These are phyloP conservation scores for Kazachstania psychrophila DNA, from an alignment of 805 yeast species.

Conservation along the genomic window DNA sequence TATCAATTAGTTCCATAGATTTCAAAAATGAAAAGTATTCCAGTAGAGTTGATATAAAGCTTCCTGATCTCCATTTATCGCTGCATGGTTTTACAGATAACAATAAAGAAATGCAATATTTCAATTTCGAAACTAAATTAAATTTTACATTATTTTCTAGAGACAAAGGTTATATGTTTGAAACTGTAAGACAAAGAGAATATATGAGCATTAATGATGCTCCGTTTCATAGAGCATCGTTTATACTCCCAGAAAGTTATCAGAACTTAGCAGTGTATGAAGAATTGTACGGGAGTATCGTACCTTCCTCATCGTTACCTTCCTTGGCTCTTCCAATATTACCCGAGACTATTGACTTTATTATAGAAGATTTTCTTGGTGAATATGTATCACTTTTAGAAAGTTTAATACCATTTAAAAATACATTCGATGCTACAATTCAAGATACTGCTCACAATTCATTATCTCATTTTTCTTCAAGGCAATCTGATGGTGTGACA, in stretches of 20 bases:
- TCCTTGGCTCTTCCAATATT: conserved; percentile 52
- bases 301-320: conserved; percentile 57
- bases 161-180: conserved; percentile 35
- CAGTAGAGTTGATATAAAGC: conserved; percentile 38
- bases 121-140: conserved; percentile 49
- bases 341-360: conserved; percentile 36
- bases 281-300: conserved; percentile 42
- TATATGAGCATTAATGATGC: conserved; percentile 69
- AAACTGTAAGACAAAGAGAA: conserved; percentile 45
- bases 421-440: neutral
- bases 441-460: neutral
- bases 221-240: conserved; percentile 73
- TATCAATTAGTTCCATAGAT: conserved; percentile 49
- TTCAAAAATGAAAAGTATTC: conserved; percentile 60
- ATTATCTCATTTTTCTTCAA: neutral
- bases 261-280: conserved; percentile 39
- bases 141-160: conserved; percentile 51
- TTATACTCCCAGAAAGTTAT: conserved; percentile 46
- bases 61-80: conserved; percentile 38
- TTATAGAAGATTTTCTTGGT: conserved; percentile 32
- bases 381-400: conserved; percentile 9
- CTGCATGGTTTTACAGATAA: conserved; percentile 19
- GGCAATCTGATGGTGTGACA: neutral
- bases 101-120: conserved; percentile 20
- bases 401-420: neutral